Evolutionary conservation across 2,329 filamentous ascomycete species (phyloP).

Genomic region (Chrysoporthe puriensis): DNA sequence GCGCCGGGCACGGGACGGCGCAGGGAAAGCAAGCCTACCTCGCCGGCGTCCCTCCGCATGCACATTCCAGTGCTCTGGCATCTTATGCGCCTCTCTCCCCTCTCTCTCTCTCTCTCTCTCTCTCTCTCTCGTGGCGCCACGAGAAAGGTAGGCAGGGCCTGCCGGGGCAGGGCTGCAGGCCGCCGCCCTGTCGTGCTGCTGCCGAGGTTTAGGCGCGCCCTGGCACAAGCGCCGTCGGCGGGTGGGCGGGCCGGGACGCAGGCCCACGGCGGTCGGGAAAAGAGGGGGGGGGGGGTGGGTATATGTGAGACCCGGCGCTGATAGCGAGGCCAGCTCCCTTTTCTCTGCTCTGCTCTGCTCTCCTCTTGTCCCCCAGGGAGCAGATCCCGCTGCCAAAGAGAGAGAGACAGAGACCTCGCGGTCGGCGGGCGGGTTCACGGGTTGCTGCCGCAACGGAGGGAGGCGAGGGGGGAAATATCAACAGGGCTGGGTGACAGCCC

Average conservation of each 20-base stretch:
- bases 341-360: background rate
- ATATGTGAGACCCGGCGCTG: background rate
- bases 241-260: slow-evolving; percentile 23
- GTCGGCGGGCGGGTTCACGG: too few relatives aligned
- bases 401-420: background rate
- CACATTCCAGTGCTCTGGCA: too few relatives aligned
- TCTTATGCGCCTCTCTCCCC: too few relatives aligned
- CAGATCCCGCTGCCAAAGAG: background rate
- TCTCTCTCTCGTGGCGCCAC: too few relatives aligned
- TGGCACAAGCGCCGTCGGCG: slow-evolving; percentile 23
- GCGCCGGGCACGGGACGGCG: slow-evolving; percentile 16
- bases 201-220: slow-evolving; percentile 27
- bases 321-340: background rate
- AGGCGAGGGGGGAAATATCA: too few relatives aligned
- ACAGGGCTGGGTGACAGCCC: too few relatives aligned
- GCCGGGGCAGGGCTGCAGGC: background rate
- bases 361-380: background rate
- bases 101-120: too few relatives aligned
- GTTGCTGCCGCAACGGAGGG: too few relatives aligned
- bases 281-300: background rate
- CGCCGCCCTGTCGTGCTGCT: background rate
- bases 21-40: background rate
- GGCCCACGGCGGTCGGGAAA: slow-evolving; percentile 1
- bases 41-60: background rate
- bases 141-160: too few relatives aligned